Evolutionary conservation across 192 early-diverging fungal species (phyloP).

Genomic region (Chytriomyces hyalinus): DNA sequence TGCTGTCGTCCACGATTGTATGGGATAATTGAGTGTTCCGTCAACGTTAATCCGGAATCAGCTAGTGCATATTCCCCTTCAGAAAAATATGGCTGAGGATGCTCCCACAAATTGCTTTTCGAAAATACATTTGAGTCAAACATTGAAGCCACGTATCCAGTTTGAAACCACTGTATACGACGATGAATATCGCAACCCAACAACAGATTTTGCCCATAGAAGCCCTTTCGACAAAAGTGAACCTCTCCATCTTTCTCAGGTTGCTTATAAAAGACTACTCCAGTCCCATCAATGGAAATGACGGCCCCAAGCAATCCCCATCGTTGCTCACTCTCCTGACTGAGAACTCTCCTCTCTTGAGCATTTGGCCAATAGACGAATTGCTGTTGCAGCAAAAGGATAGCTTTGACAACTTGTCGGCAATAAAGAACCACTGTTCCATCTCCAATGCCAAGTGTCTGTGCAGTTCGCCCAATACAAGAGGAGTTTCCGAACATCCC

Average conservation of each 20-base stretch:
- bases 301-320: slow-evolving; percentile 10
- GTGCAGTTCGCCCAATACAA: not conserved
- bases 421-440: slow-evolving; percentile 8
- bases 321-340: not conserved
- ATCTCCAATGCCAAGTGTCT: slow-evolving; percentile 5
- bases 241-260: slow-evolving; percentile 15
- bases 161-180: slow-evolving; percentile 12
- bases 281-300: slow-evolving; percentile 16
- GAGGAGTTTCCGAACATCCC: slow-evolving; percentile 1
- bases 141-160: slow-evolving; percentile 23
- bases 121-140: slow-evolving; percentile 22
- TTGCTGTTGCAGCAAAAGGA: not conserved
- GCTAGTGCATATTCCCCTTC: slow-evolving; percentile 2
- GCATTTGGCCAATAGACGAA: not conserved
- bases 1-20: not conserved
- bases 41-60: slow-evolving; percentile 7
- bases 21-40: not conserved
- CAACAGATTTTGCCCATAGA: slow-evolving; percentile 14
- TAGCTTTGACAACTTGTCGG: slow-evolving; percentile 1
- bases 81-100: not conserved
- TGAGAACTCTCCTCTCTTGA: not conserved
- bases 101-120: not conserved
- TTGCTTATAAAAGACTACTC: not conserved
- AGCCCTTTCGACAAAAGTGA: slow-evolving; percentile 25
- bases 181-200: slow-evolving; percentile 2